Conservation (phyloP, 1,284 basidiomycete species). For the Irpex sp. region DNA sequence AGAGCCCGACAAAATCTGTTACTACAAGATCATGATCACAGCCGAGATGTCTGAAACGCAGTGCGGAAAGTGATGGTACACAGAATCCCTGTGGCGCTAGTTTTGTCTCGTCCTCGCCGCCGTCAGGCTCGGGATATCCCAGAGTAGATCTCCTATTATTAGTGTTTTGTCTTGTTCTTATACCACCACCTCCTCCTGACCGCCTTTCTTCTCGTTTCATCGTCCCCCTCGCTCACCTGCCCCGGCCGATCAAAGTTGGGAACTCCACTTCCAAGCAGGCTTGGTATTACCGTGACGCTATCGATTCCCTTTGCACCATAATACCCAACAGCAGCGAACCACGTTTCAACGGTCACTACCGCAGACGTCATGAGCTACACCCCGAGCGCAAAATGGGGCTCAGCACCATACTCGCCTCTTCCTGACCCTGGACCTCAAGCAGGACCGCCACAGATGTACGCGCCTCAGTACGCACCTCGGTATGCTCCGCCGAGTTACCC, state of each 20-base stretch:
- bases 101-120: background rate
- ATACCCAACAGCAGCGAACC: background rate
- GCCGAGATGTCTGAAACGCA: background rate
- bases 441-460: conserved; percentile 8
- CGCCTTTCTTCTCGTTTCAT: background rate
- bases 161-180: background rate
- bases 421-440: conserved; percentile 6
- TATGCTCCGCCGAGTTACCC: conserved; percentile 17
- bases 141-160: background rate
- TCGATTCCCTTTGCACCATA: background rate
- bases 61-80: background rate
- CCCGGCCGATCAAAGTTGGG: background rate
- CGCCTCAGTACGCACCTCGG: conserved; percentile 8
- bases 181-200: background rate
- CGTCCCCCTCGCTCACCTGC: background rate
- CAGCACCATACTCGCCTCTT: background rate
- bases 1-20: background rate
- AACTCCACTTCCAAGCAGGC: conserved; percentile 1
- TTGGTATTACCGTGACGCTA: background rate
- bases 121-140: background rate
- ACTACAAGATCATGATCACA: background rate
- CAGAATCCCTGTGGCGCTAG: background rate
- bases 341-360: background rate
- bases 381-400: conserved; percentile 8
- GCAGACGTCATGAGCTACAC: conserved; percentile 13